Percentiles rank a stretch among this genome's conserved stretches.
These are phyloP conservation scores for Filobasidium floriforme DNA, from an alignment of 768 basidiomycete genomes.

Conservation along the genomic window DNA sequence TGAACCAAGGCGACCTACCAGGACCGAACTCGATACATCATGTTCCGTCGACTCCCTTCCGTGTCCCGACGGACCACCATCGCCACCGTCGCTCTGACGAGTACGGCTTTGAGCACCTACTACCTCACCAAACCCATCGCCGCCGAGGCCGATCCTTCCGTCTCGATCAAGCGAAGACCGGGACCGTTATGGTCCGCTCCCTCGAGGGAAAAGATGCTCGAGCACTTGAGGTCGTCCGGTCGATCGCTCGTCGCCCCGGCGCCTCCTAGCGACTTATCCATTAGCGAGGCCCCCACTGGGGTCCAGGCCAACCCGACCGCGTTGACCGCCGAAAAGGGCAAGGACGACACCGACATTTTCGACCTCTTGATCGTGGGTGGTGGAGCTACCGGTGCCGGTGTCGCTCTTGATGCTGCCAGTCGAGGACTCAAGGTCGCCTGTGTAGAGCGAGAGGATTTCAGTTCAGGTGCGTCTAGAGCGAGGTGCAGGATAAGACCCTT, in stretches of 20 bases:
- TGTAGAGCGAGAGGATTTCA: slow-evolving; percentile 88
- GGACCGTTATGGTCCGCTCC: slow-evolving; percentile 47
- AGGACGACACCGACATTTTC: slow-evolving; percentile 54
- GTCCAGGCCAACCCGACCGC: slow-evolving; percentile 19
- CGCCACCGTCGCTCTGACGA: slow-evolving; percentile 14
- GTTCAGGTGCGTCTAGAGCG: slow-evolving; percentile 55
- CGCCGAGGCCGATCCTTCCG: slow-evolving; percentile 17
- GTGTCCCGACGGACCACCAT: slow-evolving; percentile 11
- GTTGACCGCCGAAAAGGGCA: slow-evolving; percentile 24
- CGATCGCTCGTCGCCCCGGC: slow-evolving; percentile 9
- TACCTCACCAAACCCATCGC: slow-evolving; percentile 21
- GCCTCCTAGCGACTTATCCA: slow-evolving; percentile 7
- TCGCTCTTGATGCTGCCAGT: slow-evolving; percentile 90
- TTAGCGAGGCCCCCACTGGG: slow-evolving; percentile 6
- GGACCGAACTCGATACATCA: neutral
- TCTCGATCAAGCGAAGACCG: slow-evolving; percentile 43
- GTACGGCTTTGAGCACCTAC: slow-evolving; percentile 18
- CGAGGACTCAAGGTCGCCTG: slow-evolving; percentile 85
- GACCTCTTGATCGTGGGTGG: slow-evolving; percentile 84
- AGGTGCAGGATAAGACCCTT: slow-evolving; percentile 23
- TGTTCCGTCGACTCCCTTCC: slow-evolving; percentile 19
- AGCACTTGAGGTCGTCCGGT: slow-evolving; percentile 42
- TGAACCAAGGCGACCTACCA: neutral
- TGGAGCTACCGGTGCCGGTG: slow-evolving; percentile 90
- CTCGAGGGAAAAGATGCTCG: slow-evolving; percentile 44